Conservation (phyloP, 2,329 filamentous ascomycete species). For the Paecilomyces sp. region DNA sequence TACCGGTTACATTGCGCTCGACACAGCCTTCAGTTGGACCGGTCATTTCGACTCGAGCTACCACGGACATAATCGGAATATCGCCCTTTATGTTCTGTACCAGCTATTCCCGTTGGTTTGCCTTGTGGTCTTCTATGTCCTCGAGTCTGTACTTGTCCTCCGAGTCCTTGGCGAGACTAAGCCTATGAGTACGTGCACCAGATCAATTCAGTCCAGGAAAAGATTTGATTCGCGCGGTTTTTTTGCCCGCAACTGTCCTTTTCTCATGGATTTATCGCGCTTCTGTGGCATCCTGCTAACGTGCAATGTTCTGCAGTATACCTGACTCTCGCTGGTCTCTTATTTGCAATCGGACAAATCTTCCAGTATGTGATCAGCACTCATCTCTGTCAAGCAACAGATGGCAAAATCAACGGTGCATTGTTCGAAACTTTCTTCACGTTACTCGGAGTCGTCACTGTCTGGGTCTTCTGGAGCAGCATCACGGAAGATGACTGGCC, state of each 20-base stretch:
- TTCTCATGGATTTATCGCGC: neutral
- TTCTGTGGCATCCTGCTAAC: neutral
- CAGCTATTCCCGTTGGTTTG: conserved; percentile 84
- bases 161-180: conserved; percentile 78
- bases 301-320: conserved; percentile 50
- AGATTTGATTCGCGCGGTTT: neutral
- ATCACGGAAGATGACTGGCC: conserved; percentile 99
- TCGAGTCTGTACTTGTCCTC: conserved; percentile 78
- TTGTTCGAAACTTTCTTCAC: conserved; percentile 94
- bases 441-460: conserved; percentile 67
- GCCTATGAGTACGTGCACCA: conserved; percentile 64
- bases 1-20: conserved; percentile 90
- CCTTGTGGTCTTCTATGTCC: conserved; percentile 76
- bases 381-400: conserved; percentile 77
- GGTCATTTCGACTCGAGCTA: conserved; percentile 61
- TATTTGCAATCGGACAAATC: conserved; percentile 88
- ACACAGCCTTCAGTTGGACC: conserved; percentile 84
- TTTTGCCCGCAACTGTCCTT: neutral
- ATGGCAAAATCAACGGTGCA: conserved; percentile 83
- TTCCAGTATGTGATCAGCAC: conserved; percentile 94
- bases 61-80: conserved; percentile 57
- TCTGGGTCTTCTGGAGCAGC: conserved; percentile 98
- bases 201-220: neutral
- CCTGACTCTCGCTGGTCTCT: conserved; percentile 62
- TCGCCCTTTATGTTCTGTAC: conserved; percentile 89